A percentile compares a stretch with the other conserved stretches of the same genome.
These are phyloP conservation scores for Moesziomyces sp. DNA, from an alignment of 1,284 basidiomycete genomes.

Conservation along the genomic window DNA sequence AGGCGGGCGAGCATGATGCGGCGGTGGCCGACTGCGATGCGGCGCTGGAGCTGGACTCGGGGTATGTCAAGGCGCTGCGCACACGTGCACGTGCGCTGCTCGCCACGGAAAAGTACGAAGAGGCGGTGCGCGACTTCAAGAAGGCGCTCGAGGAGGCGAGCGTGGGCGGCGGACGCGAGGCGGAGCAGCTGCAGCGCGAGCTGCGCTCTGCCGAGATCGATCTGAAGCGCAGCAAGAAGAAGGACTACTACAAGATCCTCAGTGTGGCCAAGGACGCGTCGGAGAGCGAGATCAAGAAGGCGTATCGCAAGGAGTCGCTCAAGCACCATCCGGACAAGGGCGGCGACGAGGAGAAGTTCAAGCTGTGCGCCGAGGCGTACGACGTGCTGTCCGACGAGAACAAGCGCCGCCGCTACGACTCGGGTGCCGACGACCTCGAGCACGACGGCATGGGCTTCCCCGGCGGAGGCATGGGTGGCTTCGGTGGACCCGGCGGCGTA, in stretches of 20 bases:
- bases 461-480: conserved; percentile 28
- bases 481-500: conserved; percentile 51
- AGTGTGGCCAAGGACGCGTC: conserved; percentile 78
- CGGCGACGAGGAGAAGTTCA: conserved; percentile 67
- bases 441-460: conserved; percentile 38
- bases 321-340: conserved; percentile 68
- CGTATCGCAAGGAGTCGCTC: conserved; percentile 61
- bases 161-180: conserved; percentile 70
- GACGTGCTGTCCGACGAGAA: conserved; percentile 58
- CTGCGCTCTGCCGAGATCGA: conserved; percentile 63
- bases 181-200: conserved; percentile 75
- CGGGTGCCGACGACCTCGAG: conserved; percentile 64
- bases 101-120: conserved; percentile 79
- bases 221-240: conserved; percentile 63
- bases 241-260: conserved; percentile 81
- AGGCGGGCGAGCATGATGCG: conserved; percentile 76
- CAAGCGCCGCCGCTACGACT: conserved; percentile 64
- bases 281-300: conserved; percentile 83
- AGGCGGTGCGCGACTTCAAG: conserved; percentile 80
- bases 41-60: conserved; percentile 75
- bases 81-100: conserved; percentile 83
- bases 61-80: conserved; percentile 84
- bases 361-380: conserved; percentile 65
- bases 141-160: conserved; percentile 76
- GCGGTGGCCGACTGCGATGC: conserved; percentile 78